Base-by-base conservation (phyloP, 768 basidiomycete genomes). In the Paxillus rubicundulus region DNA sequence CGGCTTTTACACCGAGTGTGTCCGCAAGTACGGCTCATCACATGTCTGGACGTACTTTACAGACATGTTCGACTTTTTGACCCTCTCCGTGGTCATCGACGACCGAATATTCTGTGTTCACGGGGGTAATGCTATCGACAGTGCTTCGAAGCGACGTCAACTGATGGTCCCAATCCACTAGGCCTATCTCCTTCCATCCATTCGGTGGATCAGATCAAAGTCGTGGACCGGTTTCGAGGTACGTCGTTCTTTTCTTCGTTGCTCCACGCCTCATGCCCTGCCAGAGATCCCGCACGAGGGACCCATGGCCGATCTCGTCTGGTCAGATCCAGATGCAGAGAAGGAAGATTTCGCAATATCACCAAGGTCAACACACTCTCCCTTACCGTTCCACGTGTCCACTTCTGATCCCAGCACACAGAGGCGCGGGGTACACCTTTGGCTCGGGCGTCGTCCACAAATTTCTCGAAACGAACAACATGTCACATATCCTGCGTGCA, bases 341-440 rank as follows among this genome's bases (percentile, higher is more conserved):
- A 99, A 98, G 70, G 97, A 98, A 70, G 97, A 98, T 65, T 99
- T 98, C 68, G 96, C 97, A 27, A 98, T 99, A 72, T 97, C 94
- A 54, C 96, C 96, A 52, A 84, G 96, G 94, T 96, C 57, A 50
- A 81, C 53, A 46, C 43, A n/a, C n/a, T n/a, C n/a, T n/a, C n/a
- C n/a, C 54, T 32, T 33, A n/a, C 42, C 47, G 47, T 41, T 40
- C 44, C 36, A 33, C 46, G 52, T 3, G 54, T 55, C 21, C 7
- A 27, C 8, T 8, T 34, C 37, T 38, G 56, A 38, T 24, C n/a
- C 8, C 32, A 20, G 17, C 27, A 16, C 43, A 37, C 52, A 97
- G 96, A 57, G 97, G 97, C 36, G 97, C 97, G 2, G 97, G 97
- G 5, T 99, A 98, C 71, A 99, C 97, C 0, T 99, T 99, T 70